Conservation (phyloP, 352 stramenopile species). For the Peronospora tabacina region DNA sequence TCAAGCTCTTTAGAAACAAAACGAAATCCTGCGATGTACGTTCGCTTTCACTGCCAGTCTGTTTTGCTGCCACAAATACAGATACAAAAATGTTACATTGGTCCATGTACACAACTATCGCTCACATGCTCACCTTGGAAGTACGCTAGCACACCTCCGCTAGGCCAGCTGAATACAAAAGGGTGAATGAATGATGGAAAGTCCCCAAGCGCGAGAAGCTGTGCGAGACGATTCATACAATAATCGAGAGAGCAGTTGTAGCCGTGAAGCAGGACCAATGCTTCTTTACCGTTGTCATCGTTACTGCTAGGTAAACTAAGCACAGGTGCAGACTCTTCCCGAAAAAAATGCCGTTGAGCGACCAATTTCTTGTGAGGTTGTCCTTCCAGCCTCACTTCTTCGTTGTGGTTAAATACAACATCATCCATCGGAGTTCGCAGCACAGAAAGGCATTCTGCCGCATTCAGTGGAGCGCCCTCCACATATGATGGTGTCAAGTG, state of each 20-base stretch:
- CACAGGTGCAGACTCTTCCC: conserved; percentile 31
- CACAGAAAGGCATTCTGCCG: conserved; percentile 31
- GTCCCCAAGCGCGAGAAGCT: conserved; percentile 55
- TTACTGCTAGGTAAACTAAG: conserved; percentile 15
- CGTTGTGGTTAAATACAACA: conserved; percentile 43
- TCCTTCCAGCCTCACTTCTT: conserved; percentile 9
- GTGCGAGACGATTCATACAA: conserved; percentile 44
- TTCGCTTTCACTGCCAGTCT: conserved; percentile 37
- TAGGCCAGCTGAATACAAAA: conserved; percentile 72
- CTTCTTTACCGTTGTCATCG: conserved; percentile 37
- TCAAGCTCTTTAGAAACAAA: conserved; percentile 46
- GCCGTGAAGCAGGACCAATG: conserved; percentile 55
- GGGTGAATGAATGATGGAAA: conserved; percentile 62
- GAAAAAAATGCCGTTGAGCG: conserved; percentile 21
- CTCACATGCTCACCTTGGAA: conserved; percentile 33
- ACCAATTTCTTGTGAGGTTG: conserved; percentile 12
- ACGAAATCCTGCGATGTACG: conserved; percentile 36
- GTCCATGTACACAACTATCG: not conserved
- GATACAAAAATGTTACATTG: not conserved
- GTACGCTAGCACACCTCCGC: conserved; percentile 48
- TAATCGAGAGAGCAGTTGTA: conserved; percentile 72
- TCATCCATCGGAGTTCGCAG: conserved; percentile 42
- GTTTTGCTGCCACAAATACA: conserved; percentile 24
- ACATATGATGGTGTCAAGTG: conserved; percentile 44
- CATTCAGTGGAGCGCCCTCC: conserved; percentile 28